phyloP scores from a whole-genome alignment of 768 basidiomycete species.

The Chalciporus piperatus region DNA sequence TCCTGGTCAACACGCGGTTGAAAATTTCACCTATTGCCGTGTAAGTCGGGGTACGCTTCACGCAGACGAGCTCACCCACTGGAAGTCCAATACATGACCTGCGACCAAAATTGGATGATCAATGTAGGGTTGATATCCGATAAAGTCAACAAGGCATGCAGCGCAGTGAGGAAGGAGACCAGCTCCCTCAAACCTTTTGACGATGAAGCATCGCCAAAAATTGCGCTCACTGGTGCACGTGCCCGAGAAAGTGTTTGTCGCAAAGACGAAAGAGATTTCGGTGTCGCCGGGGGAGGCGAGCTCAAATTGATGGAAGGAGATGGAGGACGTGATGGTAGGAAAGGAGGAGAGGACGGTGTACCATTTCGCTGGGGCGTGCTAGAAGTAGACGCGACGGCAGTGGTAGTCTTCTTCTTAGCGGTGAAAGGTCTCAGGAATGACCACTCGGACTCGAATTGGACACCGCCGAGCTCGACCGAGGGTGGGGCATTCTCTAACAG shows the following conservation, averaged over 20 bases:
- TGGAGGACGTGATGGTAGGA: conserved; percentile 43
- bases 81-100: conserved; percentile 98
- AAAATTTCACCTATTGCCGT: conserved; percentile 67
- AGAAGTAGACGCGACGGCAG: conserved; percentile 25
- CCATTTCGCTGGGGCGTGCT: conserved; percentile 34
- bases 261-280: conserved; percentile 64
- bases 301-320: conserved; percentile 49
- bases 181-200: conserved; percentile 53
- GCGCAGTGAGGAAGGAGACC: conserved; percentile 77
- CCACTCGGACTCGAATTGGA: conserved; percentile 98
- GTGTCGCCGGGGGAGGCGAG: conserved; percentile 43
- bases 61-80: conserved; percentile 51
- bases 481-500: conserved; percentile 80
- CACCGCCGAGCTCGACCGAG: conserved; percentile 72
- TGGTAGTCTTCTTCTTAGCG: conserved; percentile 50
- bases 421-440: conserved; percentile 76
- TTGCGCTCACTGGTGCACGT: conserved; percentile 48
- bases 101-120: conserved; percentile 90
- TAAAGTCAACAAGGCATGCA: conserved; percentile 78
- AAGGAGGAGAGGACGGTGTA: conserved; percentile 49
- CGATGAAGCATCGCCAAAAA: conserved; percentile 46
- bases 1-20: conserved; percentile 83
- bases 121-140: conserved; percentile 90
- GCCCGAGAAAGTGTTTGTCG: conserved; percentile 59
- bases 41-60: conserved; percentile 3